Percentiles rank a stretch among this genome's conserved stretches.
Evolutionary conservation across 305 asterid species (phyloP).

Genomic region (Fraxinus albicans): DNA sequence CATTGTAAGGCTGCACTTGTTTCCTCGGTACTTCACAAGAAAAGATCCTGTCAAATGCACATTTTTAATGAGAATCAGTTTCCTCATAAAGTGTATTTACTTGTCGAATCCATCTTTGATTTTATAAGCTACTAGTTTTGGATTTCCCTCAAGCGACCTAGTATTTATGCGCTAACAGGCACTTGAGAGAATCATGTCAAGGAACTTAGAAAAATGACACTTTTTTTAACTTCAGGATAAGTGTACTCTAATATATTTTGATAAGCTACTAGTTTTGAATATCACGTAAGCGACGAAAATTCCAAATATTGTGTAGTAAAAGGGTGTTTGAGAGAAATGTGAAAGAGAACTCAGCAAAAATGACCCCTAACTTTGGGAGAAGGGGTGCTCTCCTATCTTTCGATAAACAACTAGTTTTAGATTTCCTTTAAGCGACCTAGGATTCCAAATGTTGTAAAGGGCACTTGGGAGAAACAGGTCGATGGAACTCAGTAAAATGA

Average conservation of each 20-base stretch:
- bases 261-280: not conserved
- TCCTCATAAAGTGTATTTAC: not conserved
- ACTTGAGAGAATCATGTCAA: not conserved
- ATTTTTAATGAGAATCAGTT: not conserved
- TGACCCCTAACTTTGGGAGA: not conserved
- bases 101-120: not conserved
- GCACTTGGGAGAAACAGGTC: not conserved
- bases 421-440: not conserved
- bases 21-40: constrained; percentile 45
- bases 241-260: too few relatives aligned
- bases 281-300: not conserved
- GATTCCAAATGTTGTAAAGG: not conserved
- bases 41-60: constrained; percentile 34
- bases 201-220: not conserved
- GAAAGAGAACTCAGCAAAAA: not conserved
- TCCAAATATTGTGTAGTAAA: not conserved
- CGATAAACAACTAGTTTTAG: not conserved
- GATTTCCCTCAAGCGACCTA: not conserved
- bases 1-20: constrained; percentile 47
- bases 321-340: not conserved
- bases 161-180: not conserved
- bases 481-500: not conserved
- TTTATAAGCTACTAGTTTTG: not conserved
- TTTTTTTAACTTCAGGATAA: too few relatives aligned
- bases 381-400: not conserved